phyloP scores from a whole-genome alignment of 2,329 filamentous ascomycete species.

The Talaromyces pinophilus region DNA sequence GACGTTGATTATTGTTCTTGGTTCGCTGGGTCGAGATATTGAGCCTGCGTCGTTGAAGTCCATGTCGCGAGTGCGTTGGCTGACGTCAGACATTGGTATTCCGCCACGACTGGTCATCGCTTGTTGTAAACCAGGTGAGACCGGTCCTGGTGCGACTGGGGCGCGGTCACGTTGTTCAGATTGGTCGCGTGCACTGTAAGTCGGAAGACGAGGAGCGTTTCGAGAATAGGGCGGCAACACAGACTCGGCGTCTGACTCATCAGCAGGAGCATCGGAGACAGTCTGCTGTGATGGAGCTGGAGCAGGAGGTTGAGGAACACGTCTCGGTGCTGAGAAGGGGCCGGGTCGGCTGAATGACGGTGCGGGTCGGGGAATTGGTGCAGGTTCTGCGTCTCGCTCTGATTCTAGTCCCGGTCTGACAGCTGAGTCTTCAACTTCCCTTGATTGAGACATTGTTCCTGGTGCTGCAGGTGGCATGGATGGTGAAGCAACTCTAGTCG shows the following conservation, averaged over 20 bases:
- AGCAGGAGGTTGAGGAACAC: constrained; percentile 3
- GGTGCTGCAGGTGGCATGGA: not conserved
- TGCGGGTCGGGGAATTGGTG: not conserved
- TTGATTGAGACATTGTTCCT: not conserved
- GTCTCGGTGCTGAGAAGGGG: constrained; percentile 1
- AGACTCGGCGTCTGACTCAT: constrained; percentile 12
- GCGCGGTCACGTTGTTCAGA: not conserved
- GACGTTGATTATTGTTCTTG: constrained; percentile 23
- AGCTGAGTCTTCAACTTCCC: not conserved
- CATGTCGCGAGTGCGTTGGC: constrained; percentile 25
- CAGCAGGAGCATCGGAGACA: not conserved
- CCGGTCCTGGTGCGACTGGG: constrained; percentile 58
- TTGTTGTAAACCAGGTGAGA: constrained; percentile 63
- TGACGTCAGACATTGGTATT: constrained; percentile 62
- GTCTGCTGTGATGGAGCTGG: not conserved
- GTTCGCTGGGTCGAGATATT: not conserved
- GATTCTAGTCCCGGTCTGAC: not conserved
- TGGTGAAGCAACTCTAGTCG: not conserved
- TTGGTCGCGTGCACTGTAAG: constrained; percentile 41
- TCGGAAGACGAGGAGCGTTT: constrained; percentile 50
- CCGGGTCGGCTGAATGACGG: constrained; percentile 14
- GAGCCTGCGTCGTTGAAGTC: not conserved
- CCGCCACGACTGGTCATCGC: constrained; percentile 65
- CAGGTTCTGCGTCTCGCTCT: not conserved
- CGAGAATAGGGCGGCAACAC: constrained; percentile 57